Percentiles rank a stretch among this genome's conserved stretches.
Conservation (phyloP, 2,329 filamentous ascomycete genomes). For the Alternaria consortialis region DNA sequence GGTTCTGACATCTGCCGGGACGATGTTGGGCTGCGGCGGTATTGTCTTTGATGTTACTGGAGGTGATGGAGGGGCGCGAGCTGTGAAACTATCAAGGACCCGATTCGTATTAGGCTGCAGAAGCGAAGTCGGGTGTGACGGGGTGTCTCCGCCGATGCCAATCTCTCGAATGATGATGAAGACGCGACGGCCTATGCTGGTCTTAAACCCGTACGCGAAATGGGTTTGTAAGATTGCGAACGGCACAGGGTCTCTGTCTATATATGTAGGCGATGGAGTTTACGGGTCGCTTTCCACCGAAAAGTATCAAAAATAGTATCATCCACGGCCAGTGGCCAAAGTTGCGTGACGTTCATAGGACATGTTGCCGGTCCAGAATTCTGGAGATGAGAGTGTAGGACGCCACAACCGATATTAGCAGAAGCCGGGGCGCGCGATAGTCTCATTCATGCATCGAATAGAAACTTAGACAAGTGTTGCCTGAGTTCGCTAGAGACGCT, state of each 20-base stretch:
- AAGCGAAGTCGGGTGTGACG: conserved; percentile 32
- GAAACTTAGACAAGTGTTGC: neutral
- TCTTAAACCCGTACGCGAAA: conserved; percentile 23
- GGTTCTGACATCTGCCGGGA: conserved; percentile 28
- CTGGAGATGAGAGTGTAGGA: conserved; percentile 27
- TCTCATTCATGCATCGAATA: neutral
- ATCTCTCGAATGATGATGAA: conserved; percentile 16
- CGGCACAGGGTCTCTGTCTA: conserved; percentile 13
- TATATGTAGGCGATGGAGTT: conserved; percentile 31
- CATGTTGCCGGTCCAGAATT: conserved; percentile 21
- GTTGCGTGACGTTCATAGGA: conserved; percentile 18
- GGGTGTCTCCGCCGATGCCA: conserved; percentile 33
- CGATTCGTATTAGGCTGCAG: conserved; percentile 43
- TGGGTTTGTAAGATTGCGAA: conserved; percentile 23
- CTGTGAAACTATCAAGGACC: conserved; percentile 47
- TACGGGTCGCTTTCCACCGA: conserved; percentile 13
- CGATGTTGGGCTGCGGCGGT: conserved; percentile 35
- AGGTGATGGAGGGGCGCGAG: conserved; percentile 40
- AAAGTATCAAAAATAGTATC: conserved; percentile 37
- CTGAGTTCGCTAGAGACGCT: neutral
- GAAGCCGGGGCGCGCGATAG: conserved; percentile 13
- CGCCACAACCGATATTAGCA: conserved; percentile 3
- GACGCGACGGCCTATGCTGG: conserved; percentile 5
- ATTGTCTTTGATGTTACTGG: conserved; percentile 33
- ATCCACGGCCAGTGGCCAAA: conserved; percentile 24